A percentile compares a stretch with the other conserved stretches of the same genome.
Evolutionary conservation across 2,329 filamentous ascomycete genomes (phyloP).

Genomic region (Aureobasidium sp.): DNA sequence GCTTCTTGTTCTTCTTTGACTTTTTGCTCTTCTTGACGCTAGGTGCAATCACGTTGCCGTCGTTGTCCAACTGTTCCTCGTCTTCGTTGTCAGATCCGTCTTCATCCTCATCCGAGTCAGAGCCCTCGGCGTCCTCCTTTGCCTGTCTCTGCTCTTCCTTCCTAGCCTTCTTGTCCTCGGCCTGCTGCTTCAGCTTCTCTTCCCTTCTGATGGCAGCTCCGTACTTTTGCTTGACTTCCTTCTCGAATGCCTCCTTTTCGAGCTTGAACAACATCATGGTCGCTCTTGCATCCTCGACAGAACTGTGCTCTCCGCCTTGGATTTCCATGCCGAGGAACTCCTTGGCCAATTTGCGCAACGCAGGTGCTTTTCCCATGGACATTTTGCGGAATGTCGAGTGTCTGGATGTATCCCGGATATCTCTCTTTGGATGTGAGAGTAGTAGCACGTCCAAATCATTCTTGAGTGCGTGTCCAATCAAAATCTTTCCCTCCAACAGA

Average conservation of each 20-base stretch:
- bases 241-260: constrained; percentile 78
- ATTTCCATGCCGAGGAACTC: constrained; percentile 51
- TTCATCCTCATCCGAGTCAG: constrained; percentile 11
- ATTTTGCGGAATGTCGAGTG: constrained; percentile 64
- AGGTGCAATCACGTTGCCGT: constrained; percentile 4
- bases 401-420: constrained; percentile 78
- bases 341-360: constrained; percentile 51
- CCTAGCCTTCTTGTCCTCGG: constrained; percentile 13
- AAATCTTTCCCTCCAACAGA: constrained; percentile 60
- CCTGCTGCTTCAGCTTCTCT: constrained; percentile 12
- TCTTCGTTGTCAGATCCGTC: constrained; percentile 16
- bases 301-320: constrained; percentile 52
- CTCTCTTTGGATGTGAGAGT: constrained; percentile 66
- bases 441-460: constrained; percentile 69
- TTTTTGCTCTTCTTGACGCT: constrained; percentile 14
- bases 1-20: constrained; percentile 23
- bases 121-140: constrained; percentile 15
- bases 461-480: constrained; percentile 77
- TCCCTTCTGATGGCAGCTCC: constrained; percentile 22
- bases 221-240: constrained; percentile 64
- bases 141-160: constrained; percentile 19
- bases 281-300: constrained; percentile 70
- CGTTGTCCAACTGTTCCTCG: constrained; percentile 17
- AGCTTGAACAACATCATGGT: constrained; percentile 83
- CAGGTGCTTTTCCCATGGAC: constrained; percentile 61